Evolutionary conservation across 805 yeast genomes (phyloP), one percentile per base, ranked within the genome.

Genomic region (Tetrapisispora arboricola): DNA sequence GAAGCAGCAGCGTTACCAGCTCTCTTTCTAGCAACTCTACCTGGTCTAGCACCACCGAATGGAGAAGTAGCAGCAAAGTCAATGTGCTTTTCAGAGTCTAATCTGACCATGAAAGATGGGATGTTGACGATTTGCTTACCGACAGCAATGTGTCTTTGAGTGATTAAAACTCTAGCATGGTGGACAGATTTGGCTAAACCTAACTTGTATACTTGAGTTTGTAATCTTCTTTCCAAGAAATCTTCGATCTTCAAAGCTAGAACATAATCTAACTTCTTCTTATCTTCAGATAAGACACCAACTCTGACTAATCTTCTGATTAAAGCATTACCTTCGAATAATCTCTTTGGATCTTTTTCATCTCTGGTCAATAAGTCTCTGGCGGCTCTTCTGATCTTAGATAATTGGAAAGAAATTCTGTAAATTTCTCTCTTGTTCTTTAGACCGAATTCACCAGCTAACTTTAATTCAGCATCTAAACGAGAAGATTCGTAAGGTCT

Each of bases 31-130:
- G 92, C 94, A 67, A 86, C 95, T 81, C 99, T 92, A 72, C 99
- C 99, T 61, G 98, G 94, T 79, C 98, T 90, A 63, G 96, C 99
- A 77, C 98, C 98, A 73, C 98, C 98, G 87, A 85, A 92, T 72
- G 99, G 98, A 59, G 98, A 92, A 71, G 85, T 86, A 69, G 92
- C 83, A 64, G 98, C 94, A 65, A 90, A 92, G 81, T 92, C 97
- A 75, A 92, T 86, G 87, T 92, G 97, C 84, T 92, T 92, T 77
- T 92, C 98, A 59, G 98, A 88, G 78, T 92, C 98, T 70, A 92
- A 84, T 80, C 98, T 94, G 55, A 92, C 98, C 82, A 88, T 84
- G 90, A 92, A 92, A 57, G 97, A 90, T 73, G 98, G 97, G 60
- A 92, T 84, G 78, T 79, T 84, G 72, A 92, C 98, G 63, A 87